Percentiles rank a stretch among this genome's conserved stretches.
These are phyloP conservation scores for Chlorella variabilis DNA, from an alignment of 163 green algal species.

Conservation along the genomic window DNA sequence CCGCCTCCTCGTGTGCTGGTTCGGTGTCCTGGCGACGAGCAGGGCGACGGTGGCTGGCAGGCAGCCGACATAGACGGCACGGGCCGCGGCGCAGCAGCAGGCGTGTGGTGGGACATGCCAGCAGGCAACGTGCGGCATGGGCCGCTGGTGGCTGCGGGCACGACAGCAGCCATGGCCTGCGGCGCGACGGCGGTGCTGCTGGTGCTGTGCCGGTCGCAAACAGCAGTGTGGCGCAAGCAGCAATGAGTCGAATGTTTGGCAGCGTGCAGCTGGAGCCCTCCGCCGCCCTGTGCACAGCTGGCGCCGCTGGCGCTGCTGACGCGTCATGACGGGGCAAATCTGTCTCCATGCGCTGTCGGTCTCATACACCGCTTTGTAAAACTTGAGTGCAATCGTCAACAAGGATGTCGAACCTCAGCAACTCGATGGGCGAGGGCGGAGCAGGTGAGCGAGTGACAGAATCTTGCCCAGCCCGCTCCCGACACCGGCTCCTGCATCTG, in stretches of 20 bases:
- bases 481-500: no score
- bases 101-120: conserved; percentile 1
- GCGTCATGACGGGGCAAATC: no score
- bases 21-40: neutral
- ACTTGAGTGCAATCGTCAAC: no score
- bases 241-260: no score
- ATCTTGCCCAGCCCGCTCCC: no score
- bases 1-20: conserved; percentile 5
- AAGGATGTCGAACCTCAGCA: conserved; percentile 9
- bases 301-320: no score
- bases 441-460: neutral
- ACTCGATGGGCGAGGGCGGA: conserved; percentile 23
- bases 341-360: no score
- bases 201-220: neutral
- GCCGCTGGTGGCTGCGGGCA: neutral
- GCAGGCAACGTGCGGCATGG: conserved; percentile 21
- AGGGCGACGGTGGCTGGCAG: neutral
- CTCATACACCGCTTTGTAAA: neutral
- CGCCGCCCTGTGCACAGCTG: no score
- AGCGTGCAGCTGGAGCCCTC: no score
- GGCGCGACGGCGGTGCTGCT: conserved; percentile 9
- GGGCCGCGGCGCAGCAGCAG: neutral
- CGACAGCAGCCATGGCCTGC: neutral
- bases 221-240: neutral
- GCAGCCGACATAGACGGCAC: neutral